A percentile compares a stretch with the other conserved stretches of the same genome.
Conservation (phyloP, 2,329 filamentous ascomycete species). For the Cadophora luteo-olivacea region DNA sequence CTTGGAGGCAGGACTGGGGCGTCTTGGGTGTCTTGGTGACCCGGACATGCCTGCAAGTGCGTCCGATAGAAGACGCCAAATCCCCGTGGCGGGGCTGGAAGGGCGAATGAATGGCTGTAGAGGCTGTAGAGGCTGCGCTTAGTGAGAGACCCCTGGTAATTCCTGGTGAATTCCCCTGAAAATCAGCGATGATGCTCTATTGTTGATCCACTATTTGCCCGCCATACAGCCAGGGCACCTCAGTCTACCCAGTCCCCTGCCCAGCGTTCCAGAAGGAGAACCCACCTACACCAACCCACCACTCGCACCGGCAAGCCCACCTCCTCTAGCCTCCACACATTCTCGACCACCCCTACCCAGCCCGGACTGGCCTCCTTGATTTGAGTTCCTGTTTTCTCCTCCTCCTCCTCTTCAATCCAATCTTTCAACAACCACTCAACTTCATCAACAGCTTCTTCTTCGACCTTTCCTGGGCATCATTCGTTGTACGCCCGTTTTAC, state of each 20-base stretch:
- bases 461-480: constrained; percentile 23
- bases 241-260: background rate
- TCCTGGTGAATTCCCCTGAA: constrained; percentile 15
- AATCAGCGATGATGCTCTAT: background rate
- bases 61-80: background rate
- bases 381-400: constrained; percentile 3
- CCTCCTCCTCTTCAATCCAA: background rate
- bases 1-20: background rate
- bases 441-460: constrained; percentile 2
- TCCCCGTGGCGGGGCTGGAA: background rate
- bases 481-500: constrained; percentile 32
- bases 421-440: background rate
- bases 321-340: background rate
- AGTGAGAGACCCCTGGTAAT: background rate
- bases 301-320: background rate
- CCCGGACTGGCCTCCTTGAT: background rate
- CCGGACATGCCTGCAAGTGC: constrained; percentile 1
- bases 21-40: background rate
- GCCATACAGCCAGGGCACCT: background rate
- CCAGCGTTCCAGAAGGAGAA: constrained; percentile 7
- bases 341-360: background rate
- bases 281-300: background rate
- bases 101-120: background rate
- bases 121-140: background rate
- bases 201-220: constrained; percentile 7